These are phyloP conservation scores for Candida saitoana DNA, from an alignment of 805 yeast genomes.

Conservation along the genomic window DNA sequence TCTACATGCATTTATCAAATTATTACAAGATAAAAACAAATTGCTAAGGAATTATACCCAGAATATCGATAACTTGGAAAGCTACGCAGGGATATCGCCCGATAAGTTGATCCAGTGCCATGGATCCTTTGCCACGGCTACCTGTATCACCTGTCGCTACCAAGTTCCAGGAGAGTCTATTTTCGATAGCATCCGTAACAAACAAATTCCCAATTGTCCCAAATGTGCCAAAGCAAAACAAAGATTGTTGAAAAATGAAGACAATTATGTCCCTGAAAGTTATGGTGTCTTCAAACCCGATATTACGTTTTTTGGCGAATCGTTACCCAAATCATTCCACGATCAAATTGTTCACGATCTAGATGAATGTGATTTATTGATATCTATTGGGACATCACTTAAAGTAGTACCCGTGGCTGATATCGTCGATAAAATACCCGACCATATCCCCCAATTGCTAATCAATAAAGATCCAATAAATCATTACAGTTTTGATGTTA, in stretches of 20 bases:
- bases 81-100: conserved; percentile 52
- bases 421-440: conserved; percentile 32
- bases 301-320: conserved; percentile 78
- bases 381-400: conserved; percentile 81
- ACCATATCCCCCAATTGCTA: conserved; percentile 32
- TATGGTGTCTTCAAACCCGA: conserved; percentile 76
- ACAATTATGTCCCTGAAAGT: conserved; percentile 21
- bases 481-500: conserved; percentile 36
- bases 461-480: conserved; percentile 37
- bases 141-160: conserved; percentile 73
- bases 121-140: conserved; percentile 70
- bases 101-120: conserved; percentile 70
- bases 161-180: conserved; percentile 46
- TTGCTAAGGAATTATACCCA: conserved; percentile 42
- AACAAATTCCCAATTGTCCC: conserved; percentile 54
- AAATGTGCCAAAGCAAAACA: conserved; percentile 23
- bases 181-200: conserved; percentile 44
- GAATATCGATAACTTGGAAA: conserved; percentile 42
- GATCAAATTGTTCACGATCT: conserved; percentile 46
- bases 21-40: conserved; percentile 35
- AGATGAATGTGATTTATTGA: conserved; percentile 67
- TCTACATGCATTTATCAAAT: conserved; percentile 33
- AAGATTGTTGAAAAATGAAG: conserved; percentile 20
- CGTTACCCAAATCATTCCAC: conserved; percentile 47
- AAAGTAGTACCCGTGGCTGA: conserved; percentile 55